phyloP scores from a whole-genome alignment of 2,329 filamentous ascomycete genomes.

The Neonectria hederae region DNA sequence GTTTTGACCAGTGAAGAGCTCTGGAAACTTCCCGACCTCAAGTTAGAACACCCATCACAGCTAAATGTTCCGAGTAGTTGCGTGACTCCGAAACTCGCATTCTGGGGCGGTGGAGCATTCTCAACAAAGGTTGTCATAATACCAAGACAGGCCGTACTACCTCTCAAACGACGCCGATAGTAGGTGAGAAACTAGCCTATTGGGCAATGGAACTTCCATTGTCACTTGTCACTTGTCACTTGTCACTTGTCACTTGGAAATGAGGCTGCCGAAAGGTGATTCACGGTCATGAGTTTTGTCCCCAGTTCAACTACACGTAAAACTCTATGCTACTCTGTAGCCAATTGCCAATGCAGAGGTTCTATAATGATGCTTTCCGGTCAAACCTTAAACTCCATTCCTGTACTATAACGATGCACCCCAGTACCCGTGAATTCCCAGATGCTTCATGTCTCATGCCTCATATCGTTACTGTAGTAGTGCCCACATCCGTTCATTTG shows the following conservation, averaged over 20 bases:
- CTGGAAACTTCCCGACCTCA: neutral
- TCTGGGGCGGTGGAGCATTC: neutral
- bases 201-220: neutral
- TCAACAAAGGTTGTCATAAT: neutral
- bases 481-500: conserved; percentile 49
- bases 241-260: neutral
- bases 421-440: neutral
- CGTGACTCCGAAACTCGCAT: neutral
- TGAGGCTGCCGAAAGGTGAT: neutral
- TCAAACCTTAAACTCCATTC: conserved; percentile 31
- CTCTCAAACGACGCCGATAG: neutral
- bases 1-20: neutral
- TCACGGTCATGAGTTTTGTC: neutral
- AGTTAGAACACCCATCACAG: neutral
- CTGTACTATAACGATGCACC: conserved; percentile 3
- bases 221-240: neutral
- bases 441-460: conserved; percentile 39
- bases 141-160: neutral
- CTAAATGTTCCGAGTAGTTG: neutral
- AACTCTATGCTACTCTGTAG: conserved; percentile 7
- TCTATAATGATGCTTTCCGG: conserved; percentile 2
- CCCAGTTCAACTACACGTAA: neutral
- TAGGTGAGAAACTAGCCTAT: neutral
- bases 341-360: neutral
- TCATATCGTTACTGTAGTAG: conserved; percentile 23